These are phyloP conservation scores for Loxodes magnus DNA, from an alignment of 73 alveolate genomes.

Conservation along the genomic window DNA sequence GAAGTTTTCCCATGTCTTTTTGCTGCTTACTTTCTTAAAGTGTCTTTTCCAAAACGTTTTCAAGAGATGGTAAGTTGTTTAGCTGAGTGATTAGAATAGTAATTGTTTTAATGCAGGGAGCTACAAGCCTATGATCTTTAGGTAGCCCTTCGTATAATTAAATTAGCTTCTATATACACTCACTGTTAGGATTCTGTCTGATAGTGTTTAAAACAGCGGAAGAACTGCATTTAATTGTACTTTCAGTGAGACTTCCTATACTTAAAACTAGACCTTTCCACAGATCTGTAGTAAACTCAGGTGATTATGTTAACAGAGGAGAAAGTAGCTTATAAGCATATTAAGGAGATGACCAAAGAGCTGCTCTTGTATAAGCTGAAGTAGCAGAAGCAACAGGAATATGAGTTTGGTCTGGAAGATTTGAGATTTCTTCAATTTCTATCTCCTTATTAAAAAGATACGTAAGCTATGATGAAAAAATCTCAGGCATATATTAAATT, in stretches of 20 bases:
- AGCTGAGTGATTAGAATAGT: background rate
- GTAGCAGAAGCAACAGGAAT: background rate
- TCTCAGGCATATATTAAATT: constrained; percentile 20
- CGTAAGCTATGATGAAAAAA: constrained; percentile 6
- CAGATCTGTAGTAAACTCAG: constrained; percentile 33
- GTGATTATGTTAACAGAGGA: constrained; percentile 48
- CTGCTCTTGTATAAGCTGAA: constrained; percentile 11
- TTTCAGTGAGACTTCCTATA: constrained; percentile 74
- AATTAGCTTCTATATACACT: background rate
- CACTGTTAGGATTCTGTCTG: background rate
- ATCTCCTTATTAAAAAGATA: constrained; percentile 39
- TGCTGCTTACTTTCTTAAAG: too few species aligned
- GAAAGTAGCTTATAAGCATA: constrained; percentile 50
- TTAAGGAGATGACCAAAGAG: constrained; percentile 69
- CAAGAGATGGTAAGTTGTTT: background rate
- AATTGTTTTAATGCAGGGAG: constrained; percentile 5
- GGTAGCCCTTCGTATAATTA: constrained; percentile 5
- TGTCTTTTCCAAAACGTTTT: background rate
- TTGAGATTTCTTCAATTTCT: constrained; percentile 24
- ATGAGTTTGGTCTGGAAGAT: constrained; percentile 14
- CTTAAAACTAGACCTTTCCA: constrained; percentile 61
- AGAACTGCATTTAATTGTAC: constrained; percentile 54
- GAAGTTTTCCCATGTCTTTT: too few species aligned
- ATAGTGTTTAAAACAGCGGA: constrained; percentile 31
- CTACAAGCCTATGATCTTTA: constrained; percentile 3